A percentile compares a stretch with the other conserved stretches of the same genome.
These are phyloP conservation scores for Pulveroboletus ravenelii DNA, from an alignment of 768 basidiomycete species.

Conservation along the genomic window DNA sequence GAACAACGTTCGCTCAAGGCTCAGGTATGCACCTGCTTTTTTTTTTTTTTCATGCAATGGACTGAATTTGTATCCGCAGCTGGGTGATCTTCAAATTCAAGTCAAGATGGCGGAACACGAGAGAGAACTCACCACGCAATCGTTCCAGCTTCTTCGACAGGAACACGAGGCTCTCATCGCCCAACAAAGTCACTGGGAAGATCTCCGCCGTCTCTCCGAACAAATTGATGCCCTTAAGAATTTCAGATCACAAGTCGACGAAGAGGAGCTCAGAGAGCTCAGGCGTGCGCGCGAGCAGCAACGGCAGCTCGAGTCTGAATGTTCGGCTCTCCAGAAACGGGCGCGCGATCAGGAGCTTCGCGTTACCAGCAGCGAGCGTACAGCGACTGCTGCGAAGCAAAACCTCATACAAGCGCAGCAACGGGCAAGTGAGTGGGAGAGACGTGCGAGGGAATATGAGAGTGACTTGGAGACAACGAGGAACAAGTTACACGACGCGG, in stretches of 20 bases:
- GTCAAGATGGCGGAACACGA: constrained; percentile 55
- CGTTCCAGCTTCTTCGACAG: constrained; percentile 49
- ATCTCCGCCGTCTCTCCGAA: constrained; percentile 61
- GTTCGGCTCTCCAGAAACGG: constrained; percentile 62
- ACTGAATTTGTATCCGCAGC: constrained; percentile 34
- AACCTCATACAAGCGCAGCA: constrained; percentile 70
- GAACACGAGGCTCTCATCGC: constrained; percentile 55
- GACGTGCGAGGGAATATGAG: constrained; percentile 67
- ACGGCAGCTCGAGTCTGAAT: constrained; percentile 61
- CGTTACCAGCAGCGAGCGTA: constrained; percentile 54
- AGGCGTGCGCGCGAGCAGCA: constrained; percentile 56
- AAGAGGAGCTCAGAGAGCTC: constrained; percentile 70
- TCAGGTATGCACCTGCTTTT: constrained; percentile 44
- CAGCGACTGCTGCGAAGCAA: constrained; percentile 53
- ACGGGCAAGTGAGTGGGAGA: constrained; percentile 78
- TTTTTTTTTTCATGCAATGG: neutral
- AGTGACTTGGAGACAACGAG: constrained; percentile 54
- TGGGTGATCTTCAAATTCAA: constrained; percentile 57
- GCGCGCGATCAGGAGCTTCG: constrained; percentile 68
- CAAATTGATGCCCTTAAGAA: constrained; percentile 66
- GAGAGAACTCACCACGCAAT: constrained; percentile 51
- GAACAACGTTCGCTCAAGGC: constrained; percentile 55
- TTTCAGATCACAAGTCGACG: constrained; percentile 58
- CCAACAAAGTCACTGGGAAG: constrained; percentile 78
- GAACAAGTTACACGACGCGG: constrained; percentile 61